phyloP scores from a whole-genome alignment of 1,284 basidiomycete species.

The Leccinum pallidistipes region DNA sequence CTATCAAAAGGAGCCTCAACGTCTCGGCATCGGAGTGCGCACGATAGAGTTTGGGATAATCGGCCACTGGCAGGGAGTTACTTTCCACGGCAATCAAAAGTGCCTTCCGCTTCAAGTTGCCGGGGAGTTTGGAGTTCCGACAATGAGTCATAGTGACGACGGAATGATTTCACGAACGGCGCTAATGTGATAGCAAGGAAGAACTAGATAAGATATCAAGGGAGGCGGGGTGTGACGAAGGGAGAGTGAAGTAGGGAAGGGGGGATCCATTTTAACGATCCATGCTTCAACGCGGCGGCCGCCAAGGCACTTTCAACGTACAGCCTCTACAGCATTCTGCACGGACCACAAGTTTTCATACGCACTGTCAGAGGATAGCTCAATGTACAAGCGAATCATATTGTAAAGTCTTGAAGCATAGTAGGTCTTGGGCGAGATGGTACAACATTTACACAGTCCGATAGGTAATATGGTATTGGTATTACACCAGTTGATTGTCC shows the following conservation, averaged over 20 bases:
- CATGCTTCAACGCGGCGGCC: not conserved
- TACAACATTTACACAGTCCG: constrained; percentile 3
- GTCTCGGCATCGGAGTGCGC: constrained; percentile 17
- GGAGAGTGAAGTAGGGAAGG: not conserved
- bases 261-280: constrained; percentile 4
- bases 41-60: constrained; percentile 6
- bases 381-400: not conserved
- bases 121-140: not conserved
- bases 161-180: not conserved
- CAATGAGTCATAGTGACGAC: constrained; percentile 6
- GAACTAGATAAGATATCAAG: constrained; percentile 17
- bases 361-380: not conserved
- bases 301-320: constrained; percentile 6
- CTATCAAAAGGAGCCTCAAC: constrained; percentile 21
- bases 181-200: not conserved
- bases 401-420: not conserved
- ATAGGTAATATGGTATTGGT: not conserved
- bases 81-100: constrained; percentile 25
- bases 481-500: constrained; percentile 14
- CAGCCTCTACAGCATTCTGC: constrained; percentile 3
- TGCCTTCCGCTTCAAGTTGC: constrained; percentile 10
- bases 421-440: not conserved
- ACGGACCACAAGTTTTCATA: not conserved
- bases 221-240: not conserved
- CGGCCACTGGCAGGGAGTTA: not conserved